Conservation (phyloP, 164 flowering plant genomes). For the Tinospora cordifolia region DNA sequence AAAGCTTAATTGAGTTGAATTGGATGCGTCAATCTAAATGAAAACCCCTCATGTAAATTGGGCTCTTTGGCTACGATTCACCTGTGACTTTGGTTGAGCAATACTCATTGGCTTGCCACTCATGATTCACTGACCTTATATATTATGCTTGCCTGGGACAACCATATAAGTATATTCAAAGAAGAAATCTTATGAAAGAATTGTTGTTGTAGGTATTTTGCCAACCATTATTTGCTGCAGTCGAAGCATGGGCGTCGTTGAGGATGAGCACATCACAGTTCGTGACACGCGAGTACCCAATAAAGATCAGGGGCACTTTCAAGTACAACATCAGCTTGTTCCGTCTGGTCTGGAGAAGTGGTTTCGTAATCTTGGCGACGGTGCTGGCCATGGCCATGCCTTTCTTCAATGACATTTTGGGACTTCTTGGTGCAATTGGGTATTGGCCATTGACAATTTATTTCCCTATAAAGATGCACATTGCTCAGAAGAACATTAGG, state of each 20-base stretch:
- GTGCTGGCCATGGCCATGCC: slow-evolving; percentile 46
- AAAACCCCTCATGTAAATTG: too few species aligned
- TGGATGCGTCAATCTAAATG: too few species aligned
- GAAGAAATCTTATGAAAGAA: too few species aligned
- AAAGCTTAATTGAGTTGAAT: too few species aligned
- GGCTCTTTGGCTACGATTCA: neutral
- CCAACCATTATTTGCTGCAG: slow-evolving; percentile 32
- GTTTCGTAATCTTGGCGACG: slow-evolving; percentile 29
- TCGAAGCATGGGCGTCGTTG: slow-evolving; percentile 21
- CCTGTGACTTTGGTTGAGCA: neutral
- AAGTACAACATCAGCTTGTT: slow-evolving; percentile 20
- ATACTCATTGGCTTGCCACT: neutral
- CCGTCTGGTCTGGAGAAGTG: slow-evolving; percentile 34
- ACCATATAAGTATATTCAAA: neutral
- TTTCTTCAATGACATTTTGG: slow-evolving; percentile 51
- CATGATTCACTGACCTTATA: neutral
- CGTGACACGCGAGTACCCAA: slow-evolving; percentile 15
- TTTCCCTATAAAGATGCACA: slow-evolving; percentile 53
- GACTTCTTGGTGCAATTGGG: slow-evolving; percentile 41
- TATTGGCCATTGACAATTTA: slow-evolving; percentile 53
- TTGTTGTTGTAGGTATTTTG: slow-evolving; percentile 28
- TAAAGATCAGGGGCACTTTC: slow-evolving; percentile 11
- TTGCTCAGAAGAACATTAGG: slow-evolving; percentile 28
- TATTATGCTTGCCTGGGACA: neutral
- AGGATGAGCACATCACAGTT: slow-evolving; percentile 21